These are phyloP conservation scores for Suillus fuscotomentosus DNA, from an alignment of 768 basidiomycete genomes.

Conservation along the genomic window DNA sequence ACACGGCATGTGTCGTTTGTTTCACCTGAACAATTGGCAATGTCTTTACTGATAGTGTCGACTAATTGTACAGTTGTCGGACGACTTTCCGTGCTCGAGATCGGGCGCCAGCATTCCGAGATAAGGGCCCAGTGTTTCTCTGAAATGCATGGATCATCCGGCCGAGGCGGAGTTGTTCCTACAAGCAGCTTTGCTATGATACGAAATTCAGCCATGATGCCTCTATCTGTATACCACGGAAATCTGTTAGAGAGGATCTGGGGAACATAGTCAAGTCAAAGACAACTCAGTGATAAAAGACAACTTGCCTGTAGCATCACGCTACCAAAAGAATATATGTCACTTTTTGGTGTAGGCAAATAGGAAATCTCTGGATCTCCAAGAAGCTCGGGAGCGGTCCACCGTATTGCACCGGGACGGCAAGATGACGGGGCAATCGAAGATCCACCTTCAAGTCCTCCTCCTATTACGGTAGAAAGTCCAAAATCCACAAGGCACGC, in stretches of 20 bases:
- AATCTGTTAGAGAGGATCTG: neutral
- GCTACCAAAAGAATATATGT: slow-evolving; percentile 28
- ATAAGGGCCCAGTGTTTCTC: slow-evolving; percentile 5
- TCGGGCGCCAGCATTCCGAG: slow-evolving; percentile 5
- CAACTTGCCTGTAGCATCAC: slow-evolving; percentile 24
- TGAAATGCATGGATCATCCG: neutral
- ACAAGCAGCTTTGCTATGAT: neutral
- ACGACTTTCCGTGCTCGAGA: neutral
- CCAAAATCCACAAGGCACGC: slow-evolving; percentile 41
- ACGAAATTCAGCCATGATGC: neutral
- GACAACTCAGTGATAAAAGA: slow-evolving; percentile 24
- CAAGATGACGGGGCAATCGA: slow-evolving; percentile 32
- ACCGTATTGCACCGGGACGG: slow-evolving; percentile 37
- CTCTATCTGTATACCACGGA: neutral
- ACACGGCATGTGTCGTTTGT: neutral
- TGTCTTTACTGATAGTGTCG: neutral
- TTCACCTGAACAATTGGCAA: neutral
- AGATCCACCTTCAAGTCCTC: slow-evolving; percentile 33
- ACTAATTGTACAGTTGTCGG: neutral
- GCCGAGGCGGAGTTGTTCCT: neutral
- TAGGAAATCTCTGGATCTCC: slow-evolving; percentile 12
- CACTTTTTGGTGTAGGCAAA: slow-evolving; percentile 8
- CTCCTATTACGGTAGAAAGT: slow-evolving; percentile 40
- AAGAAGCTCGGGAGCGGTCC: slow-evolving; percentile 42
- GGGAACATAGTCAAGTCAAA: neutral